Percentiles rank a stretch among this genome's conserved stretches.
Conservation (phyloP, 352 stramenopile species). For the Pythium dissotocum region DNA sequence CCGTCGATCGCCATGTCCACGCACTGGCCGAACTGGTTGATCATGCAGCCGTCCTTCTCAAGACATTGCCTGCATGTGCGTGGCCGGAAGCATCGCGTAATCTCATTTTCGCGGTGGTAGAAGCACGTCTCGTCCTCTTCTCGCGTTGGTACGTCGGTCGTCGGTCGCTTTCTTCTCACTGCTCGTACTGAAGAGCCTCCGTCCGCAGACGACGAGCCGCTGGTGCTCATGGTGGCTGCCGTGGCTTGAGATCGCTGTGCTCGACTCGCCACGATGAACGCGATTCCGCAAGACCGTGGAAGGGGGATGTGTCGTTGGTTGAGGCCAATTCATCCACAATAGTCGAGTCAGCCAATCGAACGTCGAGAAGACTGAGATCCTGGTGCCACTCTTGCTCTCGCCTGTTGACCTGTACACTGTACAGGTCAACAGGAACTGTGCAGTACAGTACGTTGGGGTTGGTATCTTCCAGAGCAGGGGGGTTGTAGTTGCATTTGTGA, state of each 20-base stretch:
- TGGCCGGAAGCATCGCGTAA: neutral
- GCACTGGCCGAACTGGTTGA: conserved; percentile 13
- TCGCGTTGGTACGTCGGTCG: neutral
- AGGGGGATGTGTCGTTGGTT: too few relatives aligned
- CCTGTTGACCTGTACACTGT: too few relatives aligned
- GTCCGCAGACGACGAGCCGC: neutral
- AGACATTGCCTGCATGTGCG: neutral
- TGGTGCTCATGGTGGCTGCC: neutral
- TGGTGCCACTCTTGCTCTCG: too few relatives aligned
- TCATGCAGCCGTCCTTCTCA: conserved; percentile 4
- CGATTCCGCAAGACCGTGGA: too few relatives aligned
- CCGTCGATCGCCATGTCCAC: conserved; percentile 8
- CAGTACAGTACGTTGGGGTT: too few relatives aligned
- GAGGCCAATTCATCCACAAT: neutral
- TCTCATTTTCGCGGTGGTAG: neutral
- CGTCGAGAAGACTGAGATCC: too few relatives aligned
- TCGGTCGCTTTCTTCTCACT: neutral
- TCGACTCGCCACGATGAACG: too few relatives aligned
- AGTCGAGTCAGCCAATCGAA: neutral
- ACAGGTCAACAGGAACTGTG: too few relatives aligned
- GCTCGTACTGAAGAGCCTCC: neutral
- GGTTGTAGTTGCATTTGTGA: neutral
- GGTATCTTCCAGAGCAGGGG: too few relatives aligned
- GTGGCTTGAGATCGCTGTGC: too few relatives aligned
- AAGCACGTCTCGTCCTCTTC: neutral